Evolutionary conservation across 2,329 filamentous ascomycete species (phyloP).

Genomic region (Diaporthe capsici): DNA sequence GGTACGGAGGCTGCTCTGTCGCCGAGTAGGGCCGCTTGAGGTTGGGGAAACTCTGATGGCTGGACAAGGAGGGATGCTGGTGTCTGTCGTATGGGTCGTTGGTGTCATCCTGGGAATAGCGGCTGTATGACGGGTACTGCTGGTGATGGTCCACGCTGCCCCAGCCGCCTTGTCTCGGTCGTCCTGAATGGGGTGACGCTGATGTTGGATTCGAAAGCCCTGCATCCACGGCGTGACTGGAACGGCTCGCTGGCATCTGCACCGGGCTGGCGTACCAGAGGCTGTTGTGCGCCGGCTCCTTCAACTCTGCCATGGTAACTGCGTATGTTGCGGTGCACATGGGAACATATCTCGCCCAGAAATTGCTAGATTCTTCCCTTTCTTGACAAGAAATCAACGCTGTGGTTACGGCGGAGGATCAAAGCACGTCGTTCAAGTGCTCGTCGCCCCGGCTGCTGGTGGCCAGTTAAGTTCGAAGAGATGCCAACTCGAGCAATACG

Average conservation of each 20-base stretch:
- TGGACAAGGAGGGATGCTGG: constrained; percentile 61
- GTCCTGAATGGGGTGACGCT: constrained; percentile 62
- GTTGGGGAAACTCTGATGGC: constrained; percentile 67
- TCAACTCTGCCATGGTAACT: constrained; percentile 75
- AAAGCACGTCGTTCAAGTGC: constrained; percentile 38
- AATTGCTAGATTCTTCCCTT: constrained; percentile 38
- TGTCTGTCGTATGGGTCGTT: constrained; percentile 68
- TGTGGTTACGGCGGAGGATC: constrained; percentile 30
- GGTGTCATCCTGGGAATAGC: constrained; percentile 68
- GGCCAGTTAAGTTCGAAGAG: constrained; percentile 24
- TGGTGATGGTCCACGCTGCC: constrained; percentile 61
- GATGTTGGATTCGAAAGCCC: constrained; percentile 61
- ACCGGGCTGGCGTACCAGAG: constrained; percentile 72
- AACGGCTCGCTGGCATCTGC: constrained; percentile 65
- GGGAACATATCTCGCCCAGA: constrained; percentile 62
- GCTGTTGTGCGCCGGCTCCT: constrained; percentile 70
- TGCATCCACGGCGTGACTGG: constrained; percentile 65
- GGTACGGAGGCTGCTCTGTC: constrained; percentile 68
- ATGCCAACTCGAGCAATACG: constrained; percentile 36
- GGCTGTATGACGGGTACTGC: constrained; percentile 63
- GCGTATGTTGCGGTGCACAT: constrained; percentile 75
- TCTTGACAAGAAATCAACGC: constrained; percentile 7
- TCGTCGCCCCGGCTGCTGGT: constrained; percentile 22
- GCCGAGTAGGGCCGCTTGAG: constrained; percentile 72
- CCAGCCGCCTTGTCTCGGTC: constrained; percentile 59